These are phyloP conservation scores for Dothidotthia symphoricarpi DNA, from an alignment of 2,329 filamentous ascomycete species.

Conservation along the genomic window DNA sequence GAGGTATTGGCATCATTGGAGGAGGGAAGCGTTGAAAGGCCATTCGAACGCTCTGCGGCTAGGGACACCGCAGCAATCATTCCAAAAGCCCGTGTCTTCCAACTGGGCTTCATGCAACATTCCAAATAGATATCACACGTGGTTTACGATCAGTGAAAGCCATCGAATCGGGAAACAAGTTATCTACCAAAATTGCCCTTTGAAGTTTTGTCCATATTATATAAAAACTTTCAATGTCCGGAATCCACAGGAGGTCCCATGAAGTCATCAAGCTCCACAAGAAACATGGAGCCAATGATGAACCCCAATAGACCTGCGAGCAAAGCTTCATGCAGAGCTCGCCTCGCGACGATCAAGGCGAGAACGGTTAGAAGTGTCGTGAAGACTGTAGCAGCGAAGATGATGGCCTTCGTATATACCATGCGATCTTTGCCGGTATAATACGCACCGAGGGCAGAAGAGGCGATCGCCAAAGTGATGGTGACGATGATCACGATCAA, in stretches of 20 bases:
- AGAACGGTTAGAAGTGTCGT: conserved; percentile 18
- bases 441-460: conserved; percentile 12
- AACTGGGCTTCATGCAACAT: no score
- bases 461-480: conserved; percentile 13
- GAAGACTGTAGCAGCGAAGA: conserved; percentile 21
- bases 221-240: no score
- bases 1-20: conserved; percentile 21
- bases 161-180: no score
- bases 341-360: conserved; percentile 20
- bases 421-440: conserved; percentile 18
- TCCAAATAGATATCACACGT: no score
- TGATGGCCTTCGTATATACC: conserved; percentile 18
- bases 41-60: no score
- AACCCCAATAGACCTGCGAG: conserved; percentile 25
- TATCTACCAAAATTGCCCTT: no score
- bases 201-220: no score
- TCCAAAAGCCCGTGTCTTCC: no score
- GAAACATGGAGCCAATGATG: conserved; percentile 23
- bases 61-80: no score
- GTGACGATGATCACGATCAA: conserved; percentile 10
- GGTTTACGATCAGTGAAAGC: no score
- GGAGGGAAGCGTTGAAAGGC: conserved; percentile 1
- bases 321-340: conserved; percentile 19
- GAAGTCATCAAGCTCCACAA: conserved; percentile 23
- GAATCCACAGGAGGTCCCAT: conserved; percentile 18